Evolutionary conservation across 495 filamentous ascomycete genomes (phyloP).

Genomic region (Staphylotrichum longicolle): DNA sequence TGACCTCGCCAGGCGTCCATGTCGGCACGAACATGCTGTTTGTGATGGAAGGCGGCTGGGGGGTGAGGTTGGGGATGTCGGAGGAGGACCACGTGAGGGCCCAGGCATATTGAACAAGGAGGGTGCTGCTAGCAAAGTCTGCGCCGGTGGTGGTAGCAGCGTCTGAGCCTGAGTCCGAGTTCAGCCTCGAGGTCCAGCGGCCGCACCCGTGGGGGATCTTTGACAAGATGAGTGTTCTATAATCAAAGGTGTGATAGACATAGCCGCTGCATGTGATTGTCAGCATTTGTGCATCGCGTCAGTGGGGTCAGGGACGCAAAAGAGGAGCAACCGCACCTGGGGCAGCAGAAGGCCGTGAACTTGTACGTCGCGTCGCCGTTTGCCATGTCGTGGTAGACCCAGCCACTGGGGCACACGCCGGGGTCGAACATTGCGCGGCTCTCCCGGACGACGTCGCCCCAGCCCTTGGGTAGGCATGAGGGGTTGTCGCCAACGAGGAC

Average conservation of each 20-base stretch:
- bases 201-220: conserved; percentile 2
- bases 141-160: not conserved
- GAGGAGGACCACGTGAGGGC: not conserved
- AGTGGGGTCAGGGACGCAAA: no score
- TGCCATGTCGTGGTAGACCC: not conserved
- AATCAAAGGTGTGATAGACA: not conserved
- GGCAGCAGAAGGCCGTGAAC: conserved; percentile 1
- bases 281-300: no score
- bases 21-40: not conserved
- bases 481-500: no score
- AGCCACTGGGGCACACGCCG: conserved; percentile 2
- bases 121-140: no score
- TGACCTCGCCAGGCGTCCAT: not conserved
- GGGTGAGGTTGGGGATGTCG: not conserved
- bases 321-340: no score
- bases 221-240: not conserved
- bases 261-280: no score
- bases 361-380: not conserved
- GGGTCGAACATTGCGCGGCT: not conserved
- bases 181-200: not conserved
- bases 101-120: not conserved
- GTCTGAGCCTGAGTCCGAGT: conserved; percentile 1
- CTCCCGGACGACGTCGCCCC: no score
- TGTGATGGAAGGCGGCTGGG: conserved; percentile 1
- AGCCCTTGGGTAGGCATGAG: no score